Evolutionary conservation across 2,329 filamentous ascomycete species (phyloP), one percentile per base, ranked within the genome.

Genomic region (Raffaelea deltoideospora): DNA sequence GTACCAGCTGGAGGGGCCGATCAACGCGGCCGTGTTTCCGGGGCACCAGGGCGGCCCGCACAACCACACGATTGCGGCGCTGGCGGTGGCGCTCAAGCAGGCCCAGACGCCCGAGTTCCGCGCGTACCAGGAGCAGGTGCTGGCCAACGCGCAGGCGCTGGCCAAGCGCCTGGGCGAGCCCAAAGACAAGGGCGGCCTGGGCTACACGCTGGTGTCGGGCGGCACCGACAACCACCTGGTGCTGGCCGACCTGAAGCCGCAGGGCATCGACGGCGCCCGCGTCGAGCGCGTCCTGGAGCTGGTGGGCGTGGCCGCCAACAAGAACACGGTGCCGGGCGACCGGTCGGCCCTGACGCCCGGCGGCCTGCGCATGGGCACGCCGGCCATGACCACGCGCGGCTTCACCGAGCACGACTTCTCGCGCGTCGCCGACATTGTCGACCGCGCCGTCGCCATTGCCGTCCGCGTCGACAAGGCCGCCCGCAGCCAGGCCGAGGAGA

Each of bases 171-270:
- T 82, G 20, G 72, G 76, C 42, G 67, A 70, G 21, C 53, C 66
- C 38, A 84, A 87, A 57, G 76, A 78, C 50, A 81, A 79, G 54
- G 81, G 80, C 38, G 78, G 77, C 3, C 67, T 87, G 11, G 83
- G 80, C 32, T 93, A 95, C 67, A 82, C 78, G 54, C 74, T 98
- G 43, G 90, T 98, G 43, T 83, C 81, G 38, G 87, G 85, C 49
- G 90, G 90, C 47, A 98, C 90, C 20, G 90, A 98, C 64, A 96
- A 94, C 66, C 90, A 98, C 62, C 78, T 98, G 45, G 82, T 98
- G 10, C 72, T 98, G 15, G 68, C 90, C 34, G 90, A 98, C 57
- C 72, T 98, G 35, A 93, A 93, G 64, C 76, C 83, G 27, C 82
- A 90, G 54, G 69, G 70, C 40, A 76, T 98, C 42, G 90, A 98